Percentiles rank a stretch among this genome's conserved stretches.
Evolutionary conservation across 192 early-diverging fungal species (phyloP).

Genomic region (Rhizophlyctis rosea): DNA sequence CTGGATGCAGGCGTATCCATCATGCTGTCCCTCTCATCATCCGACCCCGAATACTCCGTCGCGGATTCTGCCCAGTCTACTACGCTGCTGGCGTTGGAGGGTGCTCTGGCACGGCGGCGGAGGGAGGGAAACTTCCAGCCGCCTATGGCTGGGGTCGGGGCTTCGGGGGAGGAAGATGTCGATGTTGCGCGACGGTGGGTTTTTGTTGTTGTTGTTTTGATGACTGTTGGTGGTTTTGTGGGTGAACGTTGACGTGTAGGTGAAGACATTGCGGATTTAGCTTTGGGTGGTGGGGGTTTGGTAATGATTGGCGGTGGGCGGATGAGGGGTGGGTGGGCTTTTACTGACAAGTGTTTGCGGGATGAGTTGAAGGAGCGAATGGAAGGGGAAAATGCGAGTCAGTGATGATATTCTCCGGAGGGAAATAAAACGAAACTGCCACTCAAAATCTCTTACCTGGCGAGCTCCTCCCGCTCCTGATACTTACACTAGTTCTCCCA

Average conservation of each 20-base stretch:
- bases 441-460: too few relatives aligned
- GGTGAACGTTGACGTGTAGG: too few relatives aligned
- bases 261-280: too few relatives aligned
- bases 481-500: neutral
- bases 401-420: too few relatives aligned
- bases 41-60: conserved; percentile 18
- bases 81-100: neutral
- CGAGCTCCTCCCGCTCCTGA: neutral
- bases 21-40: neutral
- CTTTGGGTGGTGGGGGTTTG: neutral
- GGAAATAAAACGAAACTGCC: too few relatives aligned
- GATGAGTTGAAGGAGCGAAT: too few relatives aligned
- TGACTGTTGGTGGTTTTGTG: too few relatives aligned
- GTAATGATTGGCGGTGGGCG: neutral
- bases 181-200: neutral
- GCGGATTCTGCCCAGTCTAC: conserved; percentile 2
- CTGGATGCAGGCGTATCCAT: neutral
- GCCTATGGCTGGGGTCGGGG: conserved; percentile 10
- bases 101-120: neutral
- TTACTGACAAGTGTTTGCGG: neutral
- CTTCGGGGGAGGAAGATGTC: neutral
- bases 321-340: neutral
- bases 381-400: too few relatives aligned
- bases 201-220: too few relatives aligned
- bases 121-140: conserved; percentile 20